Base-by-base conservation (phyloP, 768 basidiomycete species). In the Tylopilus plumbeoviolaceoides region DNA sequence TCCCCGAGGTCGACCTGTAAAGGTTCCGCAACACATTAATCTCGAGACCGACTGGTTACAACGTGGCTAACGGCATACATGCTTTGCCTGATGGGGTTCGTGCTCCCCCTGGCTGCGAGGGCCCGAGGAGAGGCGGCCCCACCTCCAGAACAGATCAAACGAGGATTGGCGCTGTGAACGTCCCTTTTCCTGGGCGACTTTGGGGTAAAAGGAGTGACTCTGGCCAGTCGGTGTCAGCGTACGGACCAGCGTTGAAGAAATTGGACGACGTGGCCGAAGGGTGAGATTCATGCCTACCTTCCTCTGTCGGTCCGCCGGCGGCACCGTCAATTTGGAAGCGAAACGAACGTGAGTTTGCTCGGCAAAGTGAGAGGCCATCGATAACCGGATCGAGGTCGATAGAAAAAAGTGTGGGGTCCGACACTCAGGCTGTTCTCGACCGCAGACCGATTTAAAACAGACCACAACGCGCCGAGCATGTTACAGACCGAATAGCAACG, bases 121-220 rank as follows among this genome's bases (percentile, higher is more conserved):
- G 28, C 58, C 51, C 8, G 64, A 64, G 28, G 70, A 68, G 50
- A 75, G 64, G 14, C 36, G 61, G 36, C 54, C 63, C 47, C 58
- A 64, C 41, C 57, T 60, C 76, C 75, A 77, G 55, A 59, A 70
- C 35, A 75, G 60, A 55, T 77, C 76, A 23, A 62, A 62, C n/a
- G 65, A 73, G 20, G 52, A 55, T 50, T 49, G 62, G 44, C 73
- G 63, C 55, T 70, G 65, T 9, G 66, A 64, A 39, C 39, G 53
- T 45, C 69, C 72, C 53, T 70, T 75, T 31, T 61, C 59, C 53
- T 75, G 74, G 15, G 75, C 75, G 48, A 77, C 71, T 50, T 63
- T 70, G 27, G 76, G 76, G 51, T 75, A 77, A 20, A 64, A 60
- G 12, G 71, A 47, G 50, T 60, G 66, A 46, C 53, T 50, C 69